phyloP scores from a whole-genome alignment of 768 basidiomycete species.

The Termitomyces titanicus region DNA sequence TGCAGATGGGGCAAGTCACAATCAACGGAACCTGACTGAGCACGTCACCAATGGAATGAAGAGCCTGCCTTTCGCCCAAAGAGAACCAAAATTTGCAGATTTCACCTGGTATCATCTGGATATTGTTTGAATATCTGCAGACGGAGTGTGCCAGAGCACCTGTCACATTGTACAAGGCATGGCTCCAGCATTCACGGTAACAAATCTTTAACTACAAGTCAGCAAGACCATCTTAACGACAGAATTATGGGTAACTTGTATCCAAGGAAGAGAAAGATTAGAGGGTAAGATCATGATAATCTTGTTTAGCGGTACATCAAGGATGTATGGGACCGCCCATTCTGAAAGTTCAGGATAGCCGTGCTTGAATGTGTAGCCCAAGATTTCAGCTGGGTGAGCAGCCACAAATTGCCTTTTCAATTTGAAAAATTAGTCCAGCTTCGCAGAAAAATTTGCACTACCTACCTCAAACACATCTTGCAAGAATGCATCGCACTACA shows the following conservation, averaged over 20 bases:
- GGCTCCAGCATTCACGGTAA: background rate
- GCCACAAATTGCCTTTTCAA: conserved; percentile 1
- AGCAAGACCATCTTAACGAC: no score
- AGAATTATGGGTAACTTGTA: background rate
- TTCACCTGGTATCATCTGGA: no score
- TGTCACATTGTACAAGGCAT: background rate
- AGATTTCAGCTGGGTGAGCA: conserved; percentile 9
- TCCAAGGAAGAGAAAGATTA: background rate
- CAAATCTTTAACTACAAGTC: background rate
- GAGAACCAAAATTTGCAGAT: no score
- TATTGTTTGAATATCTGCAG: no score
- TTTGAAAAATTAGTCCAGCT: background rate
- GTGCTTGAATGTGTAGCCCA: conserved; percentile 8
- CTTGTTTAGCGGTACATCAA: background rate
- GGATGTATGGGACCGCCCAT: background rate
- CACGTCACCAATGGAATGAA: no score
- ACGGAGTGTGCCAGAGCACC: background rate
- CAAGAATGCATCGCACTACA: background rate
- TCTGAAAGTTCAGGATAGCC: conserved; percentile 2
- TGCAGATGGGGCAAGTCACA: no score
- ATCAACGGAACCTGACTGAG: no score
- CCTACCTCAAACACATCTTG: background rate
- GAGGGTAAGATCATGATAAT: background rate
- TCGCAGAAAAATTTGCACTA: background rate
- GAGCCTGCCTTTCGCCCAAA: no score